phyloP scores from a whole-genome alignment of 2,329 filamentous ascomycete genomes.

The Balansia obtecta region DNA sequence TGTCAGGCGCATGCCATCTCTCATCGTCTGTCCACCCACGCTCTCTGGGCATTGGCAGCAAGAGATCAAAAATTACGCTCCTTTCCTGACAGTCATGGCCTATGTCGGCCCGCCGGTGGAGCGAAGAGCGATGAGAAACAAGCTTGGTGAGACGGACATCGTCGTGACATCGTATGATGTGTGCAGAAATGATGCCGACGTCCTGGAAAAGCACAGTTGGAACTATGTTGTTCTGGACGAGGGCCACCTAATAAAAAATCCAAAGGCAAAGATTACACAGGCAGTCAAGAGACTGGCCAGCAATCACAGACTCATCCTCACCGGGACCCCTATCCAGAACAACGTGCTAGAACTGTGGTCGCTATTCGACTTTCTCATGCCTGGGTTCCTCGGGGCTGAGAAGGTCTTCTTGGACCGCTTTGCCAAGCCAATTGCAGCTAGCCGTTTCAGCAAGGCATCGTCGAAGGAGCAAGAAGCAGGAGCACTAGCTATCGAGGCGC shows the following conservation, averaged over 20 bases:
- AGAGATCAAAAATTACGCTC: slow-evolving; percentile 89
- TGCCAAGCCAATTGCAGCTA: slow-evolving; percentile 88
- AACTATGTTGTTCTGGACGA: slow-evolving; percentile 97
- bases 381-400: slow-evolving; percentile 85
- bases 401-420: slow-evolving; percentile 96
- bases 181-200: slow-evolving; percentile 86
- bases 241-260: slow-evolving; percentile 97
- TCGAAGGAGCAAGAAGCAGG: slow-evolving; percentile 97
- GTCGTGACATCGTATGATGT: slow-evolving; percentile 98
- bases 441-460: slow-evolving; percentile 90
- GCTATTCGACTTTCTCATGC: slow-evolving; percentile 97
- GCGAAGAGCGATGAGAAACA: slow-evolving; percentile 55
- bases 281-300: slow-evolving; percentile 83
- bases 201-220: slow-evolving; percentile 75
- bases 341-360: slow-evolving; percentile 97
- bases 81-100: slow-evolving; percentile 78
- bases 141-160: slow-evolving; percentile 70
- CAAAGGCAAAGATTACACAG: slow-evolving; percentile 87
- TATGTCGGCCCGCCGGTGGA: slow-evolving; percentile 86
- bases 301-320: slow-evolving; percentile 92
- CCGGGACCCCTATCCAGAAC: slow-evolving; percentile 94
- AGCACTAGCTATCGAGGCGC: slow-evolving; percentile 89
- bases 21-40: slow-evolving; percentile 93
- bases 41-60: slow-evolving; percentile 98
- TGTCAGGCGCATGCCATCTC: slow-evolving; percentile 66